phyloP scores from a whole-genome alignment of 352 stramenopile genomes.

The Pythium guiyangense region DNA sequence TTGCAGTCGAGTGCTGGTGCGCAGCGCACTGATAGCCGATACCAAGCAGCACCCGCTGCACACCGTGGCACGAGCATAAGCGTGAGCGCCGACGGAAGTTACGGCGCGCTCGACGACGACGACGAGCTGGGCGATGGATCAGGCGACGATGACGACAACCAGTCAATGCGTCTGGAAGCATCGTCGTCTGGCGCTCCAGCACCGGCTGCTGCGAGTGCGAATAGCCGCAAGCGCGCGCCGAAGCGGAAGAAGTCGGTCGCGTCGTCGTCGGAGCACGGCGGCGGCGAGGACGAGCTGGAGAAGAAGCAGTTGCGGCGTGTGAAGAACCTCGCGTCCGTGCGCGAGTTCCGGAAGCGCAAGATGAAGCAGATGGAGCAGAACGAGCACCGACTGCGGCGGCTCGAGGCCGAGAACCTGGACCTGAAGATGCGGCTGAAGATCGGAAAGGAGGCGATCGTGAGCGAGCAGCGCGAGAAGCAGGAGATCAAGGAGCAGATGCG shows the following conservation, averaged over 20 bases:
- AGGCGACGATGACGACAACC: constrained; percentile 3
- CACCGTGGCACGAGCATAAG: neutral
- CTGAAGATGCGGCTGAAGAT: constrained; percentile 82
- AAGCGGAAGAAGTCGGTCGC: no score
- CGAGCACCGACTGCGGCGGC: constrained; percentile 45
- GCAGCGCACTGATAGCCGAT: constrained; percentile 4
- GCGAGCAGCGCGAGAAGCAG: constrained; percentile 71
- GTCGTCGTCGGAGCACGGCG: constrained; percentile 2
- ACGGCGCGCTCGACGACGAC: constrained; percentile 16
- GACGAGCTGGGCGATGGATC: no score
- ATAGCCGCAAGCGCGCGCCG: no score
- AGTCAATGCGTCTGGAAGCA: neutral
- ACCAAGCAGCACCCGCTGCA: neutral
- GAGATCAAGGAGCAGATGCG: constrained; percentile 81
- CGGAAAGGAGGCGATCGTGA: constrained; percentile 68
- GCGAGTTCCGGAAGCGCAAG: constrained; percentile 75
- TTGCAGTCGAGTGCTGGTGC: constrained; percentile 15
- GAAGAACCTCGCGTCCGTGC: constrained; percentile 70
- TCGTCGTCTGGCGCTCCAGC: no score
- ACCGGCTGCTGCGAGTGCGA: neutral
- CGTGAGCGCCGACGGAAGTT: constrained; percentile 18
- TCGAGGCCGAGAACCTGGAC: constrained; percentile 76
- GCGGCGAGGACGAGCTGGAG: constrained; percentile 28
- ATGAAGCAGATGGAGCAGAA: constrained; percentile 74
- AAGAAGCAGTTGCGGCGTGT: constrained; percentile 64